Base-by-base conservation (phyloP, 176 grass and related monocot species). In the Oryza australiensis region DNA sequence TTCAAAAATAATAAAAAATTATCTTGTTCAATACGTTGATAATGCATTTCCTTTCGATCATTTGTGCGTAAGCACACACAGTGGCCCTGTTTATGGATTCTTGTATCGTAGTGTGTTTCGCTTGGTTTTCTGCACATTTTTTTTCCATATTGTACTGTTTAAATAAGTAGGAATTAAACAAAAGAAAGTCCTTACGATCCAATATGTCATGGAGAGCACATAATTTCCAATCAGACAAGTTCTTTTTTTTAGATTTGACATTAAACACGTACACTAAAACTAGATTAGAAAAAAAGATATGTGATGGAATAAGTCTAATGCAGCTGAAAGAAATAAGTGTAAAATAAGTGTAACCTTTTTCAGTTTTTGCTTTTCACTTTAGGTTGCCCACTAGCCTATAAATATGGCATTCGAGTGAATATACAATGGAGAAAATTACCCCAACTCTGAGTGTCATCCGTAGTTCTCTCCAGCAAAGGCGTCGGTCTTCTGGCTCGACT, bases 51-150 rank as follows among this genome's bases (percentile, higher is more conserved):
- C 33, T 53, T 55, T 65, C 9, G 41, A 77, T 3, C 55, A 71
- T 77, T 63, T 51, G n/a, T 48, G 27, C 5, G 59, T n/a, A 81
- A 57, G 26, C 8, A 40, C 49, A 74, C 11, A 86, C 3, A 5
- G 23, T 11, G n/a, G n/a, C 49, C 48, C 62, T 68, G 34, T 80
- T 43, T 74, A 55, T 20, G 49, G 78, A 82, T 46, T 9, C 42
- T 38, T 20, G 42, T 48, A 76, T 20, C 51, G 3, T 20, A 80
- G 14, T 48, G 23, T 43, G 67, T 70, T 43, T 5, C 51, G 29
- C 37, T 23, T 16, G 8, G 59, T 33, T 37, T 64, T 53, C 62
- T n/a, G 22, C 32, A 32, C 46, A 72, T n/a, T 55, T 22, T 77
- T 77, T 77, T 45, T 34, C 35, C 30, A 70, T 62, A 41, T 11